Base-by-base conservation (phyloP, 1,284 basidiomycete genomes). In the Puccinia triticina region DNA sequence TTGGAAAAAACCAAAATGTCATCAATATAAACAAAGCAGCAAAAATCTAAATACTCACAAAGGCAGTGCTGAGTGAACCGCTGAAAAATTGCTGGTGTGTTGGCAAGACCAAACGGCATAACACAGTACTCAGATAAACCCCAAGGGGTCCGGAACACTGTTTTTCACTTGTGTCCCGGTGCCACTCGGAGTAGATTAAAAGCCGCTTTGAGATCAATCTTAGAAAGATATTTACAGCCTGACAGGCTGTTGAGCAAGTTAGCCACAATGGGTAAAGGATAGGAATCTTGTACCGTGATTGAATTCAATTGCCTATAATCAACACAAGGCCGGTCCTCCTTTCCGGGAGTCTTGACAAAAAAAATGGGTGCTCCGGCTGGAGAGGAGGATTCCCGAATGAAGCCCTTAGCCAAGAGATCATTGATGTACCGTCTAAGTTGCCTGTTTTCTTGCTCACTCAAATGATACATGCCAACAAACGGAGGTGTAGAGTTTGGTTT, bases 111-210 rank as follows among this genome's bases (percentile, higher is more conserved):
- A 43, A 43, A 43, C 12, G 40, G 40, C 40, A 43, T 43, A 12
- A 43, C 40, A 43, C 4, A 12, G 40, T 43, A 43, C 12, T 43
- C 40, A 43, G 12, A 43, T 43, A 43, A 43, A 4, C 40, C 40
- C 40, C 40, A 43, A 43, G 40, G 40, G 40, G 40, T 43, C 12
- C 40, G 12, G 12, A 43, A 69, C 26, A 23, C 64, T n/a, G 29
- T 69, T 55, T 57, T 57, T 29, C 50, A 59, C 12, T 57, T 29
- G 23, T 61, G 32, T 7, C 57, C 73, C 55, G 48, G 40, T 0
- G 64, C 83, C 0, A 88, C 85, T 0, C 85, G 80, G 0, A 88
- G 29, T 0, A 86, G 85, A 81, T 88, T 85, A 78, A 87, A 88
- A 0, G 85, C 86, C 0, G 53, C 76, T 0, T 84, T 76, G 0